phyloP scores from a whole-genome alignment of 176 grass and related monocot species.

The Puccinellia tenuiflora region DNA sequence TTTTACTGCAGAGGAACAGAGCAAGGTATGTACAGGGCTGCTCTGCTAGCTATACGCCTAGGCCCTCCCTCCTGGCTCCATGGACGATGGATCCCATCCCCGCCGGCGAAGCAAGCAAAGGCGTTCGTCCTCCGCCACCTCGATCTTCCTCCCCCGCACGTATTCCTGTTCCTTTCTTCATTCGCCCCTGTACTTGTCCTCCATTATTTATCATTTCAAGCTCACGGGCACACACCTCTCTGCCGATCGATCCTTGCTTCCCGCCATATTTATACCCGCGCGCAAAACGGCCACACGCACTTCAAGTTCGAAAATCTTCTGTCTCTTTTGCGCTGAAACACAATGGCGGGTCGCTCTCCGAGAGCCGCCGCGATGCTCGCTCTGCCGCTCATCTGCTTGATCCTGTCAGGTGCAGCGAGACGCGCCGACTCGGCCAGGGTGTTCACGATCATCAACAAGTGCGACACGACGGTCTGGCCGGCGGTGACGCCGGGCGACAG shows the following conservation, averaged over 20 bases:
- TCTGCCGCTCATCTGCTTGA: constrained; percentile 19
- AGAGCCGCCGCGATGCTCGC: background rate
- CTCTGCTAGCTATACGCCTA: too few relatives aligned
- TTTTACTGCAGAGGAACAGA: background rate
- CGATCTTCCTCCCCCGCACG: background rate
- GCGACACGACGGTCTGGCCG: constrained; percentile 56
- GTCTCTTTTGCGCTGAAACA: background rate
- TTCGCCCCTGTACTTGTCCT: background rate
- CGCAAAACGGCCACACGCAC: background rate
- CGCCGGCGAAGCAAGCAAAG: background rate
- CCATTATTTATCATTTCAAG: background rate
- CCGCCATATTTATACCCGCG: background rate
- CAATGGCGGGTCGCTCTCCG: constrained; percentile 11
- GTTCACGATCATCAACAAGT: constrained; percentile 62
- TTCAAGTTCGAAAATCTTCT: too few relatives aligned
- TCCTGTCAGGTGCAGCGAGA: constrained; percentile 28
- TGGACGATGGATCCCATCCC: background rate
- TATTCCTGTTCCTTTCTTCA: constrained; percentile 10
- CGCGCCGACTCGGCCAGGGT: constrained; percentile 26
- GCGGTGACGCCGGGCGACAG: constrained; percentile 38
- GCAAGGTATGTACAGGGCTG: too few relatives aligned
- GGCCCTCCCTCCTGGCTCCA: background rate
- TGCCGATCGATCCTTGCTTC: background rate
- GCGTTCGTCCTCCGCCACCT: background rate
- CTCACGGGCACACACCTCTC: background rate